A percentile compares a stretch with the other conserved stretches of the same genome.
phyloP scores from a whole-genome alignment of 2,329 filamentous ascomycete species.

The Fusarium paranaense region DNA sequence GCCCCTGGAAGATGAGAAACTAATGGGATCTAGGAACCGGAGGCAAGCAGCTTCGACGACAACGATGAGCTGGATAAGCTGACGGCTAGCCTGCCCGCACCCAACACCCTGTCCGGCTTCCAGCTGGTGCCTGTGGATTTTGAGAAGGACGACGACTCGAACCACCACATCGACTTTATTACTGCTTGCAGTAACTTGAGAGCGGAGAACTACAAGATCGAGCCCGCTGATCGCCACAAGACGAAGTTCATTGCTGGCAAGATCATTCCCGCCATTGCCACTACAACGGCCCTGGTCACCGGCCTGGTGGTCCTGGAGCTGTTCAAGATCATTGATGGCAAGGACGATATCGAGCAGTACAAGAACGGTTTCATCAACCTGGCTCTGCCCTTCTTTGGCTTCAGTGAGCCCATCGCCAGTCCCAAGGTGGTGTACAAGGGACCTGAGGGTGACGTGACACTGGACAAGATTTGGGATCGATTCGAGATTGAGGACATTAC shows the following conservation, averaged over 20 bases:
- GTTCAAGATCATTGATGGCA: constrained; percentile 96
- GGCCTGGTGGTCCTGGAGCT: constrained; percentile 92
- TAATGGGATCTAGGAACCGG: constrained; percentile 74
- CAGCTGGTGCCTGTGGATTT: constrained; percentile 94
- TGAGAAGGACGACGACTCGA: constrained; percentile 98
- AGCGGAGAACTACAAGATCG: constrained; percentile 98
- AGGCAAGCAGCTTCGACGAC: constrained; percentile 78
- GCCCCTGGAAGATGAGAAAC: not conserved
- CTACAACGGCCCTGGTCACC: constrained; percentile 94
- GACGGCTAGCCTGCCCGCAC: constrained; percentile 77
- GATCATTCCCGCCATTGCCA: constrained; percentile 98
- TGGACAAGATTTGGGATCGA: constrained; percentile 98
- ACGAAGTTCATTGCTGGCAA: constrained; percentile 99
- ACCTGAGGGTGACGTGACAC: constrained; percentile 79
- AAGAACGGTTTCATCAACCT: constrained; percentile 99
- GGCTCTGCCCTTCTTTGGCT: constrained; percentile 96
- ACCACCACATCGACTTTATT: constrained; percentile 99
- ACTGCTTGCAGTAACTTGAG: constrained; percentile 96
- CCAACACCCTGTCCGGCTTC: constrained; percentile 86
- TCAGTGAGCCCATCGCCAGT: constrained; percentile 95
- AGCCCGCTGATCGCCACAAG: constrained; percentile 92
- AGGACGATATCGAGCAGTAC: constrained; percentile 97
- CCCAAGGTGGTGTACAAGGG: constrained; percentile 92
- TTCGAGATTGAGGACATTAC: constrained; percentile 92
- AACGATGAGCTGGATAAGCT: constrained; percentile 81